Evolutionary conservation across 1,139 yeast genomes (phyloP).

Genomic region (Pneumocystis carinii): DNA sequence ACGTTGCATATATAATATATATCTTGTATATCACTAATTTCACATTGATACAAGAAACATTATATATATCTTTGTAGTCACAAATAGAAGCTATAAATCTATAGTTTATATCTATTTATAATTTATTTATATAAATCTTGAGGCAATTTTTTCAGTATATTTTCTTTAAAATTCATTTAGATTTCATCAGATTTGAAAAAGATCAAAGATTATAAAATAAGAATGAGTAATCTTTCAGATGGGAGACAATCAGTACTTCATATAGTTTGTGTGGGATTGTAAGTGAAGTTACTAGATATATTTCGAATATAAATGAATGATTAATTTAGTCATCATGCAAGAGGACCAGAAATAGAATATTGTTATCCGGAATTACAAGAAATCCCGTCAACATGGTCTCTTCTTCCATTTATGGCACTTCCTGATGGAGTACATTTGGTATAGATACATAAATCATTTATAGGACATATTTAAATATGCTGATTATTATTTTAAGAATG

Average conservation of each 20-base stretch:
- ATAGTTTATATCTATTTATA: not conserved
- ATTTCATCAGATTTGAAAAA: too few species aligned
- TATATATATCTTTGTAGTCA: not conserved
- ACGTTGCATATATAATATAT: not conserved
- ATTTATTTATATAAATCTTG: not conserved
- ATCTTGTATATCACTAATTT: not conserved
- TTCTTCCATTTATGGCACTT: conserved; percentile 79
- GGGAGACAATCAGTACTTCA: not conserved
- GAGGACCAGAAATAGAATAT: conserved; percentile 93
- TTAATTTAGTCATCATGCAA: conserved; percentile 45
- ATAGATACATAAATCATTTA: conserved; percentile 8
- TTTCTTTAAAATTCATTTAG: not conserved
- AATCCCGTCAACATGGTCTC: conserved; percentile 72
- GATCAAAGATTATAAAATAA: not conserved
- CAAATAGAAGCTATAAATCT: not conserved
- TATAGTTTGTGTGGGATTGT: not conserved
- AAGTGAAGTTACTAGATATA: not conserved
- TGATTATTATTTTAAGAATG: conserved; percentile 29
- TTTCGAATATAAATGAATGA: not conserved
- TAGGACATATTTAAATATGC: not conserved
- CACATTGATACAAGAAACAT: not conserved
- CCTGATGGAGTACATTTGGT: conserved; percentile 84
- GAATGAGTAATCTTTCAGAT: not conserved
- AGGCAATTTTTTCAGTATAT: too few species aligned
- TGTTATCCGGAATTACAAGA: conserved; percentile 30